Base-by-base conservation (phyloP, 2,329 filamentous ascomycete species). In the Chrysoporthe deuterocubensis region DNA sequence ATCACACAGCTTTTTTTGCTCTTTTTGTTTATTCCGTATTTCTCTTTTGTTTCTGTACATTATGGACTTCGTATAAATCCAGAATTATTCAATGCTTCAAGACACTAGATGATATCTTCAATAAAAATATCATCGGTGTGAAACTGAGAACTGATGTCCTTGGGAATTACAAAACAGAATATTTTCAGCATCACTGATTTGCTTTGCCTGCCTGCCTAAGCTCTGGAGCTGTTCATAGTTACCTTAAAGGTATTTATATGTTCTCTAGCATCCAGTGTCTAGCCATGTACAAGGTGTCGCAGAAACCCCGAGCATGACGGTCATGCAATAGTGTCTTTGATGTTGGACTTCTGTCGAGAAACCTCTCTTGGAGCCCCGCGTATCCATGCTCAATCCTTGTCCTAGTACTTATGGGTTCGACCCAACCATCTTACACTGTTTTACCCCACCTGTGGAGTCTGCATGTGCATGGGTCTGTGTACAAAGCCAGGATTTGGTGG, bases 351-450 rank as follows among this genome's bases (percentile, higher is more conserved):
- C n/a, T 44, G 57, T n/a, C 8, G 44, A 7, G 18, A n/a, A 18
- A n/a, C 4, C n/a, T 26, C n/a, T 32, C 26, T 16, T 13, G 18
- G 48, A 26, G 16, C 13, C 8, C 8, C 11, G 26, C 6, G 43
- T 34, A 18, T 7, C 32, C 18, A 48, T 62, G 43, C 16, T n/a
- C 18, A 32, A 37, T 6, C 32, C 44, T 42, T 42, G 60, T 48
- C 43, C 9, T 3, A 1, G 32, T 34, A 26, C 26, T 26, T 26
- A 14, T 9, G 8, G 32, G 4, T 14, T 54, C 16, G 14, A 42
- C 11, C 61, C 61, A 63, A 63, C 37, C 61, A 43, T 63, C 48
- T 63, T 63, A 63, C 48, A 63, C 48, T 40, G 42, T 42, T 63
- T 40, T 32, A 34, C 61, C 48, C 61, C 61, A 63, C 61, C 37